Percentiles rank a stretch among this genome's conserved stretches.
Evolutionary conservation across 75 land plant species (phyloP).

Genomic region (Ceratopteris richardii): DNA sequence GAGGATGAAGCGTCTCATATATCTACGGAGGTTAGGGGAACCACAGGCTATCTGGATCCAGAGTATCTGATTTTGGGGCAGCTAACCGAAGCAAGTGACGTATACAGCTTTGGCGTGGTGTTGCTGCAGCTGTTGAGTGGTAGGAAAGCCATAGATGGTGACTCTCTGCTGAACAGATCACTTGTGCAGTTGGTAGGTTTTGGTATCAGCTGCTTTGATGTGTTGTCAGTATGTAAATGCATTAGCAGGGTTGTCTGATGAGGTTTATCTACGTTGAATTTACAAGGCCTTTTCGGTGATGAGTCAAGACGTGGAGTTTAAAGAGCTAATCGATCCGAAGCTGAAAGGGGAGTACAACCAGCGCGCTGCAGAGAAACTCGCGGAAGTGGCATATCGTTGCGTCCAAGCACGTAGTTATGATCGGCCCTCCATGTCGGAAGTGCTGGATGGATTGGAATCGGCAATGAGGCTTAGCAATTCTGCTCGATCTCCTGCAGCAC

Average conservation of each 20-base stretch:
- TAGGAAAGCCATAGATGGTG: constrained; percentile 34
- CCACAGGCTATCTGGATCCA: constrained; percentile 76
- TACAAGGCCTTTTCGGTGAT: constrained; percentile 13
- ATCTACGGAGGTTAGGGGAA: constrained; percentile 60
- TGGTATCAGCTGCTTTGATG: no score
- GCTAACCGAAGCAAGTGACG: constrained; percentile 52
- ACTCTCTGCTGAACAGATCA: constrained; percentile 11
- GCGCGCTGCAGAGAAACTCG: constrained; percentile 7
- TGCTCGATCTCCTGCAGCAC: no score
- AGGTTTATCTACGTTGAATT: no score
- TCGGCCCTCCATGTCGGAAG: constrained; percentile 14
- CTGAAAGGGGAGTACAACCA: neutral
- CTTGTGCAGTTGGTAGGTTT: constrained; percentile 8
- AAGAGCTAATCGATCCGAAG: constrained; percentile 11
- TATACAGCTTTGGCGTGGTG: constrained; percentile 74
- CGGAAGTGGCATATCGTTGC: constrained; percentile 12
- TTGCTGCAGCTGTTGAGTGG: constrained; percentile 63
- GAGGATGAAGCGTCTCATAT: constrained; percentile 39
- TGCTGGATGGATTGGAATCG: constrained; percentile 8
- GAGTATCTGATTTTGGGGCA: constrained; percentile 40
- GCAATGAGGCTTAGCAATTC: constrained; percentile 4
- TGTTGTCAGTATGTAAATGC: no score
- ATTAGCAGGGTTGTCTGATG: no score
- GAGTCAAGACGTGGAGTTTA: neutral
- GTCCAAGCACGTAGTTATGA: constrained; percentile 15